phyloP scores from a whole-genome alignment of 2,329 filamentous ascomycete genomes.

The Spiromastix sp. region DNA sequence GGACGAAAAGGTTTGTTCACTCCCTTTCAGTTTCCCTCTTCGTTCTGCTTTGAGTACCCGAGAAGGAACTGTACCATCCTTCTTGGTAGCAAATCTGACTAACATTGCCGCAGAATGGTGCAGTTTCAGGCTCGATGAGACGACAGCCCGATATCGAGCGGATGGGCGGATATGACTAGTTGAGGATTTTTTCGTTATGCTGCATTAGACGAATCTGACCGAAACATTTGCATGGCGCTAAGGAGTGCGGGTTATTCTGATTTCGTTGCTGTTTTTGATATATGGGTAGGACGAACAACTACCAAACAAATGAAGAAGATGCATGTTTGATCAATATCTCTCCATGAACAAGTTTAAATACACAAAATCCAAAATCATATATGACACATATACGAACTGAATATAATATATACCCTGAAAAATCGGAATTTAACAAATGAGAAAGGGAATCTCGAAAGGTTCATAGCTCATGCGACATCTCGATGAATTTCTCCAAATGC shows the following conservation, averaged over 20 bases:
- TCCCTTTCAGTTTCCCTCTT: conserved; percentile 2
- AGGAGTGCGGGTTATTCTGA: conserved; percentile 13
- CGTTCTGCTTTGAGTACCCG: background rate
- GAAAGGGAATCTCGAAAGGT: too few species aligned
- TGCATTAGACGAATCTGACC: too few species aligned
- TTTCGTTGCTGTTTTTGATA: conserved; percentile 13
- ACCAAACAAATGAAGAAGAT: too few species aligned
- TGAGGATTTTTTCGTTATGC: background rate
- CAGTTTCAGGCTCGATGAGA: conserved; percentile 94
- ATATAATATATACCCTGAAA: too few species aligned
- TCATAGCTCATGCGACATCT: conserved; percentile 56
- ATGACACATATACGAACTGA: too few species aligned
- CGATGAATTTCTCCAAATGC: conserved; percentile 74
- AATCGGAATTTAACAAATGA: too few species aligned
- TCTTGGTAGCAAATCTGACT: background rate
- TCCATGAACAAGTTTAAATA: too few species aligned
- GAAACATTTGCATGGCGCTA: conserved; percentile 13
- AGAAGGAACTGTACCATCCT: conserved; percentile 2
- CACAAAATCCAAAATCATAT: too few species aligned
- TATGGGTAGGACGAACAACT: too few species aligned
- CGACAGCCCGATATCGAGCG: too few species aligned
- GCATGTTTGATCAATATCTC: too few species aligned
- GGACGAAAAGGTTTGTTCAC: conserved; percentile 76
- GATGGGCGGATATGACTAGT: too few species aligned
- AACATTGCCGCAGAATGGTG: conserved; percentile 61